Base-by-base conservation (phyloP, 495 filamentous ascomycete genomes). In the Viridothelium virens region DNA sequence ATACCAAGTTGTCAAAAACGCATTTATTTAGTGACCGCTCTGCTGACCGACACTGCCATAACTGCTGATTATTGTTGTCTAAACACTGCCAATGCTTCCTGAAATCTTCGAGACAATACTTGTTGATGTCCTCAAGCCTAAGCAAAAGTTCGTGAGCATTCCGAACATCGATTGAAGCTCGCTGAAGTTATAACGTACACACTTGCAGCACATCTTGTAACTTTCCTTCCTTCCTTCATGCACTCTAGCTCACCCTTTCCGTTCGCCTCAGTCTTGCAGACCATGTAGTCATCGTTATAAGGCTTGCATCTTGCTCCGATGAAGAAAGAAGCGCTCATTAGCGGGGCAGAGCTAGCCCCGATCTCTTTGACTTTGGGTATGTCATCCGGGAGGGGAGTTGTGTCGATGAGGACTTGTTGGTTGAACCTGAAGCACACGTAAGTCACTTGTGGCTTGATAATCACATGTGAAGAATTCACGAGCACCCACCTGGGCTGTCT, bases 271-370 rank as follows among this genome's bases (percentile, higher is more conserved):
- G 84, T 89, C 87, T 97, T 99, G 86, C 94, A 99, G 79, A 94
- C 86, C 92, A 99, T 97, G 79, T 86, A 99, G 79, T 99, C 94
- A 80, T 99, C 94, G 79, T 97, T 98, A 81, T 91, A 99, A 61
- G 89, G 82, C 73, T 84, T 87, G 86, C 94, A 99, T 71, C 92
- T 86, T 67, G 91, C 92, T 61, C 94, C 94, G 76, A 99, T 99
- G 75, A 97, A 97, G 83, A 87, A 99, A n/a, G 91, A 85, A 18
- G 94, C 95, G 68, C 89, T 93, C 41, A 92, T 79, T 34, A 99
- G 82, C 47, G 94, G 95, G 18, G 93, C 95, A 53, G 92, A 96
- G 67, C 87, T 94, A 61, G 90, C 83, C 63, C 94, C 94, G 71
- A 97, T 84, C 77, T 99, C 94, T 69, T 89, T 81, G 69, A 99